These are phyloP conservation scores for Aspergillus arachidicola DNA, from an alignment of 2,329 filamentous ascomycete species.

Conservation along the genomic window DNA sequence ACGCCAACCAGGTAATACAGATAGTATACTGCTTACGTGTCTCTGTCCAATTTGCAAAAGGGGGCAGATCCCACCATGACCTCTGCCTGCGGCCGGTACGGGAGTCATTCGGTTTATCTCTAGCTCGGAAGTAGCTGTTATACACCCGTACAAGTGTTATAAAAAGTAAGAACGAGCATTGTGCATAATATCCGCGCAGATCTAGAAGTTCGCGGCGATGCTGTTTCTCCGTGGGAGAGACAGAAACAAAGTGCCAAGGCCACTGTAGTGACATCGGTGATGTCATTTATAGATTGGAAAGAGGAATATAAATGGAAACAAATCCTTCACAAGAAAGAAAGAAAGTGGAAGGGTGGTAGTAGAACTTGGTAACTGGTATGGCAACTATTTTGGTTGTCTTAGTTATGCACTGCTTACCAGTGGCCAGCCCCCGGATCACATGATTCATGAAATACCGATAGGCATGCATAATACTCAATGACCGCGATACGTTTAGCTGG, in stretches of 20 bases:
- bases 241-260: conserved; percentile 57
- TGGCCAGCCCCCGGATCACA: conserved; percentile 11
- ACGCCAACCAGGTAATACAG: conserved; percentile 53
- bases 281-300: background rate
- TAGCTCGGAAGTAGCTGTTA: conserved; percentile 17
- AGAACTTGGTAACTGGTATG: background rate
- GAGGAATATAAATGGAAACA: background rate
- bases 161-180: conserved; percentile 55
- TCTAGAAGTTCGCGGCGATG: conserved; percentile 57
- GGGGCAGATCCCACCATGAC: conserved; percentile 51
- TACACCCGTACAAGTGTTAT: conserved; percentile 44
- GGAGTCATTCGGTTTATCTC: conserved; percentile 7
- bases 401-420: conserved; percentile 3
- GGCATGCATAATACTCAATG: no score
- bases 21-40: conserved; percentile 55
- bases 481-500: background rate
- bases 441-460: background rate
- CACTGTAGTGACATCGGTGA: conserved; percentile 35
- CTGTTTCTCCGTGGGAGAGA: conserved; percentile 53
- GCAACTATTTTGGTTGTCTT: background rate
- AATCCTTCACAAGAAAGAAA: background rate
- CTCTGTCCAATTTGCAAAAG: conserved; percentile 47
- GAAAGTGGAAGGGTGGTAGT: background rate
- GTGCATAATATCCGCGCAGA: conserved; percentile 57
- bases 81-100: conserved; percentile 14